A percentile compares a stretch with the other conserved stretches of the same genome.
Conservation (phyloP, 495 filamentous ascomycete genomes). For the Durotheca rogersii region DNA sequence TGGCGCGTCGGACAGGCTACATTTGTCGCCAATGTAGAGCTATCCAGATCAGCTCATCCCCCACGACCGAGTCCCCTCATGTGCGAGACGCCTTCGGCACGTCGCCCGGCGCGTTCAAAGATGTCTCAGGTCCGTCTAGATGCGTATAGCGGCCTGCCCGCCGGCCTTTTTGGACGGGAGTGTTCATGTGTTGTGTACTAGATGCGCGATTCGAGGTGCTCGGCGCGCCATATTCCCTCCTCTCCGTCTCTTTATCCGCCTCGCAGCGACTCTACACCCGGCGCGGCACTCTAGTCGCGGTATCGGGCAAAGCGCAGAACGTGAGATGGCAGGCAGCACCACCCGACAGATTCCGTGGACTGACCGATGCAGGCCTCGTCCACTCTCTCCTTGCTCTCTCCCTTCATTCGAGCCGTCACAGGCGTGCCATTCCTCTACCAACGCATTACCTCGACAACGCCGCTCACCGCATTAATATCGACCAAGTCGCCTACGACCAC, state of each 20-base stretch:
- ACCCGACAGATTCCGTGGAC: not conserved
- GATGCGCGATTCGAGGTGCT: slow-evolving; percentile 94
- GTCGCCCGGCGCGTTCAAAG: slow-evolving; percentile 33
- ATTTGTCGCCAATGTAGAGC: slow-evolving; percentile 51
- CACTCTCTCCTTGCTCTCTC: slow-evolving; percentile 81
- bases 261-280: slow-evolving; percentile 92
- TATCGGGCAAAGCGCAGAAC: slow-evolving; percentile 89
- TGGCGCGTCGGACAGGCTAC: slow-evolving; percentile 26
- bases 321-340: slow-evolving; percentile 46
- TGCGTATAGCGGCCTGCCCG: not conserved
- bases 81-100: slow-evolving; percentile 49
- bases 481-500: slow-evolving; percentile 82
- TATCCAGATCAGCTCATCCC: slow-evolving; percentile 56
- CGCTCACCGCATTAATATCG: slow-evolving; percentile 81
- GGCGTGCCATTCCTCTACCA: slow-evolving; percentile 96
- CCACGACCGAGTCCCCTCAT: slow-evolving; percentile 51
- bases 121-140: slow-evolving; percentile 43
- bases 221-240: slow-evolving; percentile 83
- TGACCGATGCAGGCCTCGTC: slow-evolving; percentile 63
- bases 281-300: slow-evolving; percentile 82
- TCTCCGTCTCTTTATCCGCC: slow-evolving; percentile 87
- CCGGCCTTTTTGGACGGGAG: too few species aligned
- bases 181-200: slow-evolving; percentile 32
- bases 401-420: slow-evolving; percentile 71
- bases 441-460: slow-evolving; percentile 77